phyloP scores from a whole-genome alignment of 2,329 filamentous ascomycete species.

The Aphanocladium album region DNA sequence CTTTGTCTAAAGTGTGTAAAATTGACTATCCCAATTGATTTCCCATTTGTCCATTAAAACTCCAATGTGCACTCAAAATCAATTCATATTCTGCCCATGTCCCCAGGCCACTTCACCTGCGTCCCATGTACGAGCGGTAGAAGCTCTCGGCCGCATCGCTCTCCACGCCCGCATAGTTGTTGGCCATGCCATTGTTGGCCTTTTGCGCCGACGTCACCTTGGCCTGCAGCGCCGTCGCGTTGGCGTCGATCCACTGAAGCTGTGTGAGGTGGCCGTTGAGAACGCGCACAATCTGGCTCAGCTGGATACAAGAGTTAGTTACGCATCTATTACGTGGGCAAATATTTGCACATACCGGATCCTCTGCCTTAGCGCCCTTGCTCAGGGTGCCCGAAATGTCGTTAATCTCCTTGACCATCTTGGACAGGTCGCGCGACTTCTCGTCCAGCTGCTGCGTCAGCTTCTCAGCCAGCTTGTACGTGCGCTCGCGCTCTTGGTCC shows the following conservation, averaged over 20 bases:
- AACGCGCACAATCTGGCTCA: conserved; percentile 92
- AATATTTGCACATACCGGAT: conserved; percentile 60
- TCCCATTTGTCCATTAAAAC: conserved; percentile 7
- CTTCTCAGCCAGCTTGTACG: conserved; percentile 93
- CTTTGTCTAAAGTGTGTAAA: conserved; percentile 1
- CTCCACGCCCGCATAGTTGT: conserved; percentile 54
- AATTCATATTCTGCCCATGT: background rate
- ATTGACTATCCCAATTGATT: conserved; percentile 9
- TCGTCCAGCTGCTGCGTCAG: conserved; percentile 85
- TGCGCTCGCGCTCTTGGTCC: conserved; percentile 92
- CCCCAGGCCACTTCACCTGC: conserved; percentile 47
- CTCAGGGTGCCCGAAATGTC: conserved; percentile 81
- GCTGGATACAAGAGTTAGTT: conserved; percentile 42
- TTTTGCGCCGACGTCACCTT: conserved; percentile 83
- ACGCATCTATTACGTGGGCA: conserved; percentile 12
- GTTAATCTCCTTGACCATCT: conserved; percentile 99
- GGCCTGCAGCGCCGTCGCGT: conserved; percentile 71
- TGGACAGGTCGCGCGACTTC: conserved; percentile 85
- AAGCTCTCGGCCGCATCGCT: conserved; percentile 80
- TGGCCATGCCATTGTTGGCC: conserved; percentile 59
- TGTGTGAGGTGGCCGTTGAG: conserved; percentile 90
- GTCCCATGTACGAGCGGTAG: conserved; percentile 80
- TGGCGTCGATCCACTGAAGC: conserved; percentile 88
- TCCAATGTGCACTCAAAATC: conserved; percentile 14
- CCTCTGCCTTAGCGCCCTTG: conserved; percentile 83